Percentiles rank a stretch among this genome's conserved stretches.
Conservation (phyloP, 371 early-diverging fungal species). For the Mucor saturninus region DNA sequence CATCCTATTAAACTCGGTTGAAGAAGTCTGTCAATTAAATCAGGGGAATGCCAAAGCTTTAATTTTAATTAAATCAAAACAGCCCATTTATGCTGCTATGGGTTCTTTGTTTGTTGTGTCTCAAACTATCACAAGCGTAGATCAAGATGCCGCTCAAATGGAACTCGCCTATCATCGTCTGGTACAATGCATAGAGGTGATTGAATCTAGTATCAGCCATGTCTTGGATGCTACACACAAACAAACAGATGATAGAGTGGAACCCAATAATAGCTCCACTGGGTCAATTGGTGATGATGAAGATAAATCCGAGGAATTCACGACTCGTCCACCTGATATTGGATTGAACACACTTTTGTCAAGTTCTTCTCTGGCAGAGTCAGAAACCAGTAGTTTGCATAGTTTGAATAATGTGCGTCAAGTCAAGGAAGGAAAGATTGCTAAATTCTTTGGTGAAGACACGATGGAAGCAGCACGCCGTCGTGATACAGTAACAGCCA, state of each 20-base stretch:
- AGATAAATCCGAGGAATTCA: slow-evolving; percentile 6
- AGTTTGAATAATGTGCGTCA: slow-evolving; percentile 8
- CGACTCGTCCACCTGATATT: slow-evolving; percentile 15
- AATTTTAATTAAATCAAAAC: slow-evolving; percentile 63
- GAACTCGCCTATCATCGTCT: slow-evolving; percentile 26
- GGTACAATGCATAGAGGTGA: slow-evolving; percentile 15
- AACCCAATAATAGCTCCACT: slow-evolving; percentile 14
- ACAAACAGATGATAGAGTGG: slow-evolving; percentile 2
- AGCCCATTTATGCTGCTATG: slow-evolving; percentile 71
- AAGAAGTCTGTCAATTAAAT: slow-evolving; percentile 28
- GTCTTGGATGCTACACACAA: slow-evolving; percentile 14
- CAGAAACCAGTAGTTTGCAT: slow-evolving; percentile 1
- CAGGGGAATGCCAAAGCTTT: not conserved
- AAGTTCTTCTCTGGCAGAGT: not conserved
- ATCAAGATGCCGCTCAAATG: slow-evolving; percentile 27
- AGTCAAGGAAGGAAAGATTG: slow-evolving; percentile 45
- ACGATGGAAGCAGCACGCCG: slow-evolving; percentile 41
- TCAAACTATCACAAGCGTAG: slow-evolving; percentile 61
- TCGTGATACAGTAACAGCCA: slow-evolving; percentile 40
- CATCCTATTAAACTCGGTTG: slow-evolving; percentile 45
- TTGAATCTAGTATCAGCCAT: slow-evolving; percentile 21
- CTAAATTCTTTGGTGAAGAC: slow-evolving; percentile 75
- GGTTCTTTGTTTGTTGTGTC: slow-evolving; percentile 71
- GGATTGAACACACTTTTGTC: slow-evolving; percentile 16
- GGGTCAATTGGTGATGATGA: slow-evolving; percentile 9